Evolutionary conservation across 2,329 filamentous ascomycete genomes (phyloP).

Genomic region (Fusarium foetens): DNA sequence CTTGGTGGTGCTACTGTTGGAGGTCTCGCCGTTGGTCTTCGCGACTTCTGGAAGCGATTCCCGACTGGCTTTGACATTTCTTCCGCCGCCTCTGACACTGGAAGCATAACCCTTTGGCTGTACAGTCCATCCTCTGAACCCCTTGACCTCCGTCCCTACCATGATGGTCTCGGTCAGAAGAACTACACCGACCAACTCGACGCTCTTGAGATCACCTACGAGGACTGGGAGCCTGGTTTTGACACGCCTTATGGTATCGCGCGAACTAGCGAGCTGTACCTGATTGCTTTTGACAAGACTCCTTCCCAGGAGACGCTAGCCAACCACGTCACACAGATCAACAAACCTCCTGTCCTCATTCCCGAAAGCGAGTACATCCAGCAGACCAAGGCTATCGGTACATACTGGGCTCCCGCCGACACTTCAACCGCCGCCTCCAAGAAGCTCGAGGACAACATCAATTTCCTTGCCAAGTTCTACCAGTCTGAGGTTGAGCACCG

Average conservation of each 20-base stretch:
- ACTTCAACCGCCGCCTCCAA: conserved; percentile 37
- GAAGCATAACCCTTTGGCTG: conserved; percentile 68
- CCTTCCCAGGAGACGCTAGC: conserved; percentile 60
- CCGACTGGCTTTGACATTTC: conserved; percentile 67
- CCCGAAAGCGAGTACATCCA: conserved; percentile 60
- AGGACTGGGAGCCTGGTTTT: conserved; percentile 67
- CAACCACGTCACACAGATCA: conserved; percentile 56
- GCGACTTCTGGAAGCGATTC: conserved; percentile 72
- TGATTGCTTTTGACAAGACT: conserved; percentile 63
- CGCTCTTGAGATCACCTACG: conserved; percentile 71
- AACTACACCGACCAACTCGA: conserved; percentile 68
- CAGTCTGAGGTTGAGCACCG: conserved; percentile 64
- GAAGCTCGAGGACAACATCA: conserved; percentile 62
- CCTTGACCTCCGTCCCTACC: conserved; percentile 66
- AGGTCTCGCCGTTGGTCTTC: conserved; percentile 67
- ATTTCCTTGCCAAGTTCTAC: conserved; percentile 68
- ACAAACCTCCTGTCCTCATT: conserved; percentile 63
- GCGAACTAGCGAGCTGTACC: conserved; percentile 65
- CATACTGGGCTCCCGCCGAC: conserved; percentile 62
- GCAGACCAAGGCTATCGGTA: conserved; percentile 63
- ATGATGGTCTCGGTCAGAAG: conserved; percentile 66
- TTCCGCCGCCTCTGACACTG: conserved; percentile 59
- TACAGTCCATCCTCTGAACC: conserved; percentile 67
- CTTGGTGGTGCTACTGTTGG: conserved; percentile 66
- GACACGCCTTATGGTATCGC: conserved; percentile 67